Evolutionary conservation across 1,139 yeast species (phyloP).

Genomic region (Debaryomycetaceae sp.): DNA sequence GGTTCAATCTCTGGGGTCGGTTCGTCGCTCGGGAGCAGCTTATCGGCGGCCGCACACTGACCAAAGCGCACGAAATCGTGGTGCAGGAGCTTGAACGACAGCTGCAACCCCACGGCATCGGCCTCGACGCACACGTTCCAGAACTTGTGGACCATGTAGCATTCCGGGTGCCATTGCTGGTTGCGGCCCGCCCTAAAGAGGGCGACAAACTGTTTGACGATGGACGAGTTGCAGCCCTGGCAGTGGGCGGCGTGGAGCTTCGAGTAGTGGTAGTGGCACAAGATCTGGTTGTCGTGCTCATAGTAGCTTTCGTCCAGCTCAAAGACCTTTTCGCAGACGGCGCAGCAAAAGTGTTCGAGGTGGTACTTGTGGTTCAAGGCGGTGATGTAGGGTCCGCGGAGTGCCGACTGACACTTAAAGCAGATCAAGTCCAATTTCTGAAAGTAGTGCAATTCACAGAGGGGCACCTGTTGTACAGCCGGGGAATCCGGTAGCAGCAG

Average conservation of each 20-base stretch:
- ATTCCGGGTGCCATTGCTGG: slow-evolving; percentile 99
- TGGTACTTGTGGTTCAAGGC: slow-evolving; percentile 91
- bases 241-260: slow-evolving; percentile 78
- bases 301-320: slow-evolving; percentile 90
- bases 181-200: slow-evolving; percentile 85
- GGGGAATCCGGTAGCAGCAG: too few relatives aligned
- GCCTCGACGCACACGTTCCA: slow-evolving; percentile 86
- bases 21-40: neutral
- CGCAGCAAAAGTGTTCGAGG: slow-evolving; percentile 90
- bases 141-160: slow-evolving; percentile 93
- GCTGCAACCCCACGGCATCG: slow-evolving; percentile 46
- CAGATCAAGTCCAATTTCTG: slow-evolving; percentile 75
- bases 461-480: slow-evolving; percentile 43
- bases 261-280: slow-evolving; percentile 88
- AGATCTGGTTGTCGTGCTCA: slow-evolving; percentile 74
- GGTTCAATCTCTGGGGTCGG: slow-evolving; percentile 25
- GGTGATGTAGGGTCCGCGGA: slow-evolving; percentile 88
- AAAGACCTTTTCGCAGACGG: slow-evolving; percentile 76
- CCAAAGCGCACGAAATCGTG: slow-evolving; percentile 5
- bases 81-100: slow-evolving; percentile 12
- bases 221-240: slow-evolving; percentile 88
- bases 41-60: slow-evolving; percentile 5
- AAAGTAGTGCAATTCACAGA: slow-evolving; percentile 92
- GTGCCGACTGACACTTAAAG: slow-evolving; percentile 70
- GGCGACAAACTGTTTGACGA: slow-evolving; percentile 89